Base-by-base conservation (phyloP, 768 basidiomycete species). In the Russula dissimulans region DNA sequence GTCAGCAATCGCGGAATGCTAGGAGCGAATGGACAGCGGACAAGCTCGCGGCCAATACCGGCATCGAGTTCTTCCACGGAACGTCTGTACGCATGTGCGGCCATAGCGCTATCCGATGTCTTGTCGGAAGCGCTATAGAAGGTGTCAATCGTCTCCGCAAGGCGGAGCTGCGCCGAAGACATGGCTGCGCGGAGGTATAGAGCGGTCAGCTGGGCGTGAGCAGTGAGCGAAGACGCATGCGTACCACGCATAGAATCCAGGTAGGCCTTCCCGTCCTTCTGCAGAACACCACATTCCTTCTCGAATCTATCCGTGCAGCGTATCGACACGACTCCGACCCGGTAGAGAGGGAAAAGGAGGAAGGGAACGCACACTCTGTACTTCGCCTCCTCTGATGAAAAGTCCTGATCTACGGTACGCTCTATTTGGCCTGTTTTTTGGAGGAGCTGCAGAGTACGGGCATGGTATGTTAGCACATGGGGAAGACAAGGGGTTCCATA, bases 371-470 rank as follows among this genome's bases (percentile, higher is more conserved):
- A 97, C 95, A 81, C 81, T 76, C 85, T 83, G 78, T 85, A 97
- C 70, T 94, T 90, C 50, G 85, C 82, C 71, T 97, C 92, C 72
- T 97, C 95, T 59, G 94, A 87, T 14, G 86, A 79, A 68, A 97
- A 98, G 69, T 98, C 94, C 52, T 90, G 78, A 73, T 98, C 95
- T 29, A 97, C 83, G 0, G 95, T 98, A 32, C 94, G 81, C 71
- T 98, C 95, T 61, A 98, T 92, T 74, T 97, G 95, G 57, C 95
- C 95, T 1, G 95, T 95, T 83, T 97, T 97, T 79, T 97, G 95
- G 71, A 95, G 81, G 67, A 98, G 81, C 90, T 93, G 69, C 45
- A 31, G 34, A 57, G 44, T 65, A 42, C 36, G 5, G 43, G 50
- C 11, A 46, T 44, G 50, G 53, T 54, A 64, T 63, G 54, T 43